A percentile compares a stretch with the other conserved stretches of the same genome.
Evolutionary conservation across 768 basidiomycete genomes (phyloP).

Genomic region (Ramaria sp.): DNA sequence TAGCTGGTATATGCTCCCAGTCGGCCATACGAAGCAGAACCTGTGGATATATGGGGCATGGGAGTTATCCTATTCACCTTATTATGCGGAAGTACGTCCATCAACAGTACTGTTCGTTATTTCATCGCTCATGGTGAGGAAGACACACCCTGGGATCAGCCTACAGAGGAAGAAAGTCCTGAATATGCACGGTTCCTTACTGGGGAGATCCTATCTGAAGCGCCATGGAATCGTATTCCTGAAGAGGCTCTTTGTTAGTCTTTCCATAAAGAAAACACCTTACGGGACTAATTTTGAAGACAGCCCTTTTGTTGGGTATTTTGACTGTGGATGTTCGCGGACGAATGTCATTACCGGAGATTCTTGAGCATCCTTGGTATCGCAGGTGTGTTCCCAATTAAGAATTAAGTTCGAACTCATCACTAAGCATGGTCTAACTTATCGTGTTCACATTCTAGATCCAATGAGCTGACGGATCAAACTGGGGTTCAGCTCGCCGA

Average conservation of each 20-base stretch:
- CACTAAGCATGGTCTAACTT: not conserved
- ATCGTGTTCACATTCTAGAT: slow-evolving; percentile 26
- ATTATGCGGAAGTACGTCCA: slow-evolving; percentile 70
- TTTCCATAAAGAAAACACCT: not conserved
- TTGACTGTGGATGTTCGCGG: slow-evolving; percentile 57
- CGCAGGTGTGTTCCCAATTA: slow-evolving; percentile 32
- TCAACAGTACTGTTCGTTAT: slow-evolving; percentile 8
- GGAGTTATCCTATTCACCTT: slow-evolving; percentile 92
- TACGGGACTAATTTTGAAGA: slow-evolving; percentile 1
- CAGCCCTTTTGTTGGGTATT: slow-evolving; percentile 70
- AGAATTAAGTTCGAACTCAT: not conserved
- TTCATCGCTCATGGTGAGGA: not conserved
- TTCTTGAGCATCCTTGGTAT: slow-evolving; percentile 62
- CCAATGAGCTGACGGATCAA: slow-evolving; percentile 54
- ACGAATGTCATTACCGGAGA: slow-evolving; percentile 53
- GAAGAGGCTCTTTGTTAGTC: slow-evolving; percentile 50
- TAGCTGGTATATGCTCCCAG: not conserved
- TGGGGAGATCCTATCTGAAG: slow-evolving; percentile 61
- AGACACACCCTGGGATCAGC: slow-evolving; percentile 99
- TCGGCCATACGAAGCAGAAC: slow-evolving; percentile 73
- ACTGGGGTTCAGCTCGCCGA: slow-evolving; percentile 48
- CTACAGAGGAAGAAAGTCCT: slow-evolving; percentile 52
- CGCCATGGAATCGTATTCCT: slow-evolving; percentile 69
- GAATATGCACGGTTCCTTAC: slow-evolving; percentile 72
- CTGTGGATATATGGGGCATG: slow-evolving; percentile 92